Conservation (phyloP, 176 grass and related monocot species). For the maize (Zea mays) region DNA sequence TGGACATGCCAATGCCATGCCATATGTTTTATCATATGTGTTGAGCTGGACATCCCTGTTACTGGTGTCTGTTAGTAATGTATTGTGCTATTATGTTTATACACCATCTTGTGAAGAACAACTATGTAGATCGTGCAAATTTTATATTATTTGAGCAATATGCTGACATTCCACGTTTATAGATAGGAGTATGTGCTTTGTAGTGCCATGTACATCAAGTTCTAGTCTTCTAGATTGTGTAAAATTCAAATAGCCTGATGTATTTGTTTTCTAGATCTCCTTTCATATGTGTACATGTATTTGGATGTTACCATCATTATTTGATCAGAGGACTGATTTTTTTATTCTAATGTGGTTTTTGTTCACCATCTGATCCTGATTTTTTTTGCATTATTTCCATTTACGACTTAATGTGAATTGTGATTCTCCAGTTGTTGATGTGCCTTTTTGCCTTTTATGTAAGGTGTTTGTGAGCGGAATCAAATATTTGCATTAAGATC, state of each 20-base stretch:
- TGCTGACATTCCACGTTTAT: conserved; percentile 12
- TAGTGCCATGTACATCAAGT: background rate
- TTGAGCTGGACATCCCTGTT: conserved; percentile 14
- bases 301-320: background rate
- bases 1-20: background rate
- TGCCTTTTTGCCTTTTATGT: background rate
- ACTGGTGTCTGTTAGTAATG: background rate
- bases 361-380: conserved; percentile 5
- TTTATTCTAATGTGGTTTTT: background rate
- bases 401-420: background rate
- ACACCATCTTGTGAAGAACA: background rate
- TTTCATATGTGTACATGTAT: background rate
- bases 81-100: background rate
- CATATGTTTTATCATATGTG: background rate
- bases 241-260: background rate
- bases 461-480: conserved; percentile 3
- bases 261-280: background rate
- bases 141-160: background rate
- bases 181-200: background rate
- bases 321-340: background rate
- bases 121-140: background rate
- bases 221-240: conserved; percentile 25
- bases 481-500: background rate
- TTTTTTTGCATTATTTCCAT: background rate
- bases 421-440: conserved; percentile 7